Evolutionary conservation across 1,284 basidiomycete genomes (phyloP).

Genomic region (Exobasidium rhododendri): DNA sequence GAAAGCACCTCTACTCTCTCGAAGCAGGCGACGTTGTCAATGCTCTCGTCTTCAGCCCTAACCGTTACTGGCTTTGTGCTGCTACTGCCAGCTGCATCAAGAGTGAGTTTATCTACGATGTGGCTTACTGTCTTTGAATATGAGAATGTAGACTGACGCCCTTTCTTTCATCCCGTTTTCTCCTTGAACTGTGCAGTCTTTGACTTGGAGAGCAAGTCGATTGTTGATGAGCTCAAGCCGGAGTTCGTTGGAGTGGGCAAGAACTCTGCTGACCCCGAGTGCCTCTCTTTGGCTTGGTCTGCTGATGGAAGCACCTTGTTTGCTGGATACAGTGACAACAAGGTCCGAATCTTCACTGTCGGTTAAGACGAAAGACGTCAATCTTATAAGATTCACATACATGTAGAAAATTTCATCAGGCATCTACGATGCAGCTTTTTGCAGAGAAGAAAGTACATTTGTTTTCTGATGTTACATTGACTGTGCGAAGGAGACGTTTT

Average conservation of each 20-base stretch:
- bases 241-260: slow-evolving; percentile 62
- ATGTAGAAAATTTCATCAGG: too few species aligned
- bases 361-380: slow-evolving; percentile 32
- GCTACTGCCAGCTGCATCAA: slow-evolving; percentile 97
- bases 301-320: slow-evolving; percentile 96
- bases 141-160: not conserved
- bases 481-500: too few species aligned
- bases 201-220: slow-evolving; percentile 66
- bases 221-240: slow-evolving; percentile 92
- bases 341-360: slow-evolving; percentile 56
- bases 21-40: slow-evolving; percentile 99
- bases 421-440: too few species aligned
- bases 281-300: slow-evolving; percentile 97
- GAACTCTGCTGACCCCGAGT: slow-evolving; percentile 83
- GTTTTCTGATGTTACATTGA: too few species aligned
- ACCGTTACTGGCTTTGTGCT: slow-evolving; percentile 94
- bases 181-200: slow-evolving; percentile 23
- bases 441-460: too few species aligned
- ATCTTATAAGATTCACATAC: too few species aligned
- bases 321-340: slow-evolving; percentile 61
- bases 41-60: slow-evolving; percentile 95
- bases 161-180: not conserved
- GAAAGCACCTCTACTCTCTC: slow-evolving; percentile 99
- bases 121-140: not conserved
- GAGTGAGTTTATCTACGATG: slow-evolving; percentile 64